Base-by-base conservation (phyloP, 306 rosid species). In the Pterocarpus macrocarpus region DNA sequence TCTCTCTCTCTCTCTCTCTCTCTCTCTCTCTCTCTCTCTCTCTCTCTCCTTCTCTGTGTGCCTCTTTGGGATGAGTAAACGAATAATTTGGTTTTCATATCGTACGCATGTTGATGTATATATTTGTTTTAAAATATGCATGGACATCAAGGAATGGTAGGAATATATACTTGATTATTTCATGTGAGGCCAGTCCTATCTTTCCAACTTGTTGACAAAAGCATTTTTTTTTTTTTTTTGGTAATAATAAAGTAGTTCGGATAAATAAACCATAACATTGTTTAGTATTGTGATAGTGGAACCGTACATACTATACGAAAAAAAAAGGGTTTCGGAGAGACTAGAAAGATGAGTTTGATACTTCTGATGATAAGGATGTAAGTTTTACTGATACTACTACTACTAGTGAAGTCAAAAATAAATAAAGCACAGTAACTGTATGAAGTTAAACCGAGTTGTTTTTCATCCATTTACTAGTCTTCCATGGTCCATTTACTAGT, bases 131-230 rank as follows among this genome's bases (percentile, higher is more conserved):
- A 56, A 22, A 61, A 73, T 72, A 82, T 90, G 87, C 81, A 89
- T 85, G 88, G 76, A 43, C 64, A 76, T 77, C 62, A 82, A 82
- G 79, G 73, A 67, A 88, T 77, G 85, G 69, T 70, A 39, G 85
- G 86, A 80, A 83, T 77, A 88, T 77, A 88, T 84, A 86, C 85
- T 82, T 75, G 15, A 56, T 75, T 71, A 81, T 79, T 75, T 71
- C 94, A 84, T 85, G 91, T 88, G 91, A 90, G 49, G 47, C 83
- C 84, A 82, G 71, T 55, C 30, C 82, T 76, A 63, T 80, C 57
- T 68, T 75, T 80, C 80, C 83, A 83, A 81, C 76, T 82, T 84
- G 77, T 59, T 50, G 65, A 74, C 43, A 64, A 72, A 52, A 77
- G 28, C 17, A 52, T 16, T 41, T 17, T 33, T 43, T 33, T 39